A percentile compares a stretch with the other conserved stretches of the same genome.
These are phyloP conservation scores for Talaromyces sp. DNA, from an alignment of 2,329 filamentous ascomycete species.

Conservation along the genomic window DNA sequence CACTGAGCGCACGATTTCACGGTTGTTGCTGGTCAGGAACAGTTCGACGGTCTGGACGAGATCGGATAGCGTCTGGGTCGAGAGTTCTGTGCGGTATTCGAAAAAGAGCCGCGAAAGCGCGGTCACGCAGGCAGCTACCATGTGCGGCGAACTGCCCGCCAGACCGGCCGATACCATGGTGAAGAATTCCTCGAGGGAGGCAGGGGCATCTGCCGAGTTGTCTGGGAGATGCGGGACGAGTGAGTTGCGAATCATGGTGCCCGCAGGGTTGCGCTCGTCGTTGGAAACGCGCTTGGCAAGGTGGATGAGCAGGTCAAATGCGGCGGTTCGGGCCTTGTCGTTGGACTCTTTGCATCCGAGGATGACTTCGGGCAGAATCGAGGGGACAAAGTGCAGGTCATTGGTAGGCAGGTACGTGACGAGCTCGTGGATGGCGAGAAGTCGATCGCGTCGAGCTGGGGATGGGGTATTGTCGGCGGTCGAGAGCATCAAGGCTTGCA, in stretches of 20 bases:
- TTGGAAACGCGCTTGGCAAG: slow-evolving; percentile 81
- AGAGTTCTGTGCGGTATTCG: slow-evolving; percentile 73
- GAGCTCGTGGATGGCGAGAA: slow-evolving; percentile 76
- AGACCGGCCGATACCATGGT: slow-evolving; percentile 97
- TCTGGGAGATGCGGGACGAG: slow-evolving; percentile 83
- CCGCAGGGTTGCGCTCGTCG: slow-evolving; percentile 49
- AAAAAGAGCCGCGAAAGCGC: slow-evolving; percentile 90
- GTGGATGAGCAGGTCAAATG: slow-evolving; percentile 83
- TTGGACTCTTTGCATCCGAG: slow-evolving; percentile 98
- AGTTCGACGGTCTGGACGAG: slow-evolving; percentile 93
- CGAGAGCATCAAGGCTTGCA: slow-evolving; percentile 75
- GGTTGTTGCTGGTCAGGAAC: slow-evolving; percentile 92
- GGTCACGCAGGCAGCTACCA: slow-evolving; percentile 96
- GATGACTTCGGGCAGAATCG: slow-evolving; percentile 87
- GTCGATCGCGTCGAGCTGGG: slow-evolving; percentile 78
- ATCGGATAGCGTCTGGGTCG: slow-evolving; percentile 67
- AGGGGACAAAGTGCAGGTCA: slow-evolving; percentile 88
- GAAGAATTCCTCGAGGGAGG: slow-evolving; percentile 90
- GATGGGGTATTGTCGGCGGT: slow-evolving; percentile 81
- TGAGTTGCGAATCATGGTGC: slow-evolving; percentile 76
- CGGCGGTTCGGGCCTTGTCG: slow-evolving; percentile 82
- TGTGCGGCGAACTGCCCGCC: slow-evolving; percentile 87
- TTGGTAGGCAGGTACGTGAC: slow-evolving; percentile 71
- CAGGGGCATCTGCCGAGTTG: slow-evolving; percentile 70
- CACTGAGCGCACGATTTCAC: slow-evolving; percentile 91